Conservation (phyloP, 176 grass and related monocot species). For the Thinopyrum elongatum region DNA sequence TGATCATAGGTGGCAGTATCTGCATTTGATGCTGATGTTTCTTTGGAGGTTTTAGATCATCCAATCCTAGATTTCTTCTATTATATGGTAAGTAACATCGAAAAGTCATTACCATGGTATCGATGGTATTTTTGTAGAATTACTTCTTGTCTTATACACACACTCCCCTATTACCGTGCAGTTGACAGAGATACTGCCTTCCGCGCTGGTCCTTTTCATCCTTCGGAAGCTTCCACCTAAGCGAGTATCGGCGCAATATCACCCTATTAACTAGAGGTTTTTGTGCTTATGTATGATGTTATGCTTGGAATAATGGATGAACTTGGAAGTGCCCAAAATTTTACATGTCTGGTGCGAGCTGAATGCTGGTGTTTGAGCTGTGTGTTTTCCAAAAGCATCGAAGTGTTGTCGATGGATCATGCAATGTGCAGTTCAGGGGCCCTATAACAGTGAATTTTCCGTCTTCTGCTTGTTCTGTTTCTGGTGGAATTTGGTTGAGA, state of each 20-base stretch:
- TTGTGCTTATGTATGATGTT: not conserved
- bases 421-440: not conserved
- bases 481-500: not conserved
- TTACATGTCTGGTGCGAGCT: slow-evolving; percentile 8
- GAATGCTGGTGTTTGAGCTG: slow-evolving; percentile 13
- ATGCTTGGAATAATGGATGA: slow-evolving; percentile 7
- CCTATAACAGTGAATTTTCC: not conserved
- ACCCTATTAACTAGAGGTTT: slow-evolving; percentile 69
- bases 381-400: slow-evolving; percentile 25
- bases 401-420: not conserved
- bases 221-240: slow-evolving; percentile 94
- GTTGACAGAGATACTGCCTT: slow-evolving; percentile 90
- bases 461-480: not conserved
- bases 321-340: slow-evolving; percentile 9
- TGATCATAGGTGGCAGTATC: slow-evolving; percentile 64
- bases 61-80: slow-evolving; percentile 87
- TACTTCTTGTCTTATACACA: slow-evolving; percentile 10
- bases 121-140: not conserved
- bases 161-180: slow-evolving; percentile 26
- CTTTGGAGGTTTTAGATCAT: slow-evolving; percentile 89
- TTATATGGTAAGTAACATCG: slow-evolving; percentile 61
- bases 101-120: not conserved
- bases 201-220: slow-evolving; percentile 88
- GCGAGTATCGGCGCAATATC: slow-evolving; percentile 74
- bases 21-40: slow-evolving; percentile 67